Evolutionary conservation across 768 basidiomycete species (phyloP).

Genomic region (Russula lepida): DNA sequence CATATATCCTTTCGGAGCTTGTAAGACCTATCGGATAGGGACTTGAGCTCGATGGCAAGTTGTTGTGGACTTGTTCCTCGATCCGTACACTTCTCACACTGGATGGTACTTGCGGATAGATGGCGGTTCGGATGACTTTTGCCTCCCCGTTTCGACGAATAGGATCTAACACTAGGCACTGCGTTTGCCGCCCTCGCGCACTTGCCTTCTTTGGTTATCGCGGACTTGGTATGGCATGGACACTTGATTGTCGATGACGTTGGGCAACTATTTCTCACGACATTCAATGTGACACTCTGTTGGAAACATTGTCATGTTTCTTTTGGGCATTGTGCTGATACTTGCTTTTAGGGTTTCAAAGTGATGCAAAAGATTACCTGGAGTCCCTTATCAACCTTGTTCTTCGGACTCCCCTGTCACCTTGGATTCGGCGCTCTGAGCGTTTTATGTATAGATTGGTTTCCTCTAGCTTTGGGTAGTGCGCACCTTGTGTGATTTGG

Average conservation of each 20-base stretch:
- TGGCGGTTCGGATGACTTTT: not conserved
- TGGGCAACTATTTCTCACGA: not conserved
- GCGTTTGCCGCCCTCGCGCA: not conserved
- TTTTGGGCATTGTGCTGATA: not conserved
- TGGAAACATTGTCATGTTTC: not conserved
- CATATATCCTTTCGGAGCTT: not conserved
- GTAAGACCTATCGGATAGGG: not conserved
- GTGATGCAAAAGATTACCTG: not conserved
- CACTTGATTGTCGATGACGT: not conserved
- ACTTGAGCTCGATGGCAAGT: not conserved
- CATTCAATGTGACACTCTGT: not conserved
- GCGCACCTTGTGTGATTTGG: not conserved
- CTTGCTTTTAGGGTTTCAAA: not conserved
- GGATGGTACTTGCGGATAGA: not conserved
- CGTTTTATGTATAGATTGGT: not conserved
- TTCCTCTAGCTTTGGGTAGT: not conserved
- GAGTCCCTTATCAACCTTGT: constrained; percentile 5
- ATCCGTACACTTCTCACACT: not conserved
- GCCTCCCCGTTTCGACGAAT: not conserved
- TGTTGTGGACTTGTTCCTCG: not conserved
- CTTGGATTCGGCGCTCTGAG: not conserved
- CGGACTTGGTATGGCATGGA: not conserved
- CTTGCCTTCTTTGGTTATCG: not conserved
- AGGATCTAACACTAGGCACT: too few species aligned
- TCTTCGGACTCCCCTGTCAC: not conserved